These are phyloP conservation scores for Fomitopsis schrenkii DNA, from an alignment of 1,284 basidiomycete species.

Conservation along the genomic window DNA sequence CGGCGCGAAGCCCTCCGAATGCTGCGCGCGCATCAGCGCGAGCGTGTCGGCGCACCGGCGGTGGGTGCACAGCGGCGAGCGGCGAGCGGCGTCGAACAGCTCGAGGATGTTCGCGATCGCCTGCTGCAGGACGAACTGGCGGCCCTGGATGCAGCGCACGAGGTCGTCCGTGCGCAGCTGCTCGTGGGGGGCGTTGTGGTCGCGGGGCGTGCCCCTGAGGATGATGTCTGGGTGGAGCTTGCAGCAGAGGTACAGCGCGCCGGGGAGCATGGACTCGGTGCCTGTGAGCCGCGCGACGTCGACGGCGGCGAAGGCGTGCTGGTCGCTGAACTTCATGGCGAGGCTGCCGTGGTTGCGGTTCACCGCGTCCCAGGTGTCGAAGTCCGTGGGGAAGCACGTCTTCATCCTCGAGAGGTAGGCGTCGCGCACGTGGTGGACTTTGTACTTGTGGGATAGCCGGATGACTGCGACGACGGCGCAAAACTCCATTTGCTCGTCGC, in stretches of 20 bases:
- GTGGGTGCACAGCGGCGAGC: not conserved
- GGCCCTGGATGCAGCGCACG: not conserved
- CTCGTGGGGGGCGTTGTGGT: not conserved
- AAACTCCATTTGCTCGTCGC: slow-evolving; percentile 7
- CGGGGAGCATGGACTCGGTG: not conserved
- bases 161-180: not conserved
- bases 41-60: no score
- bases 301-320: not conserved
- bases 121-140: not conserved
- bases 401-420: not conserved
- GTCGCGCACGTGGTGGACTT: not conserved
- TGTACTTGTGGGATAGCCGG: not conserved
- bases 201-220: not conserved
- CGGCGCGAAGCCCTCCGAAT: no score
- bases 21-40: no score
- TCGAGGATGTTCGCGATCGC: not conserved
- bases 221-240: not conserved
- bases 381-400: not conserved
- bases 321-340: not conserved
- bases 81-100: not conserved
- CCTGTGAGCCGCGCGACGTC: not conserved
- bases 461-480: not conserved
- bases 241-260: not conserved
- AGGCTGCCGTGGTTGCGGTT: not conserved
- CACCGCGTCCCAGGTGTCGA: not conserved